phyloP scores from a whole-genome alignment of 2,329 filamentous ascomycete genomes.

The Fusarium verrucosum region DNA sequence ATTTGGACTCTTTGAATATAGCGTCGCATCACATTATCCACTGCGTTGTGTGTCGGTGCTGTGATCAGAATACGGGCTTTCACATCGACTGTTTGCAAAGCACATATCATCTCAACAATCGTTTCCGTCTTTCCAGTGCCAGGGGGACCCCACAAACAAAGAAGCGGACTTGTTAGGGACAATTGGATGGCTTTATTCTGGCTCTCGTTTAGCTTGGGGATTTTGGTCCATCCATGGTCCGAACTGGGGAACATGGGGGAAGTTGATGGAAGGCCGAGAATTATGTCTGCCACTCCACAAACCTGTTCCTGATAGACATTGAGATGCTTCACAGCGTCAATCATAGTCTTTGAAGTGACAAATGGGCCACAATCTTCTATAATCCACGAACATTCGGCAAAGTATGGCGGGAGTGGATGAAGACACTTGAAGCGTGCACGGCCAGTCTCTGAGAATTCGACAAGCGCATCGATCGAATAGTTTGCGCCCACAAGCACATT shows the following conservation, averaged over 20 bases:
- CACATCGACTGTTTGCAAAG: constrained; percentile 42
- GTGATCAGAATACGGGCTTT: constrained; percentile 49
- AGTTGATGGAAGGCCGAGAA: not conserved
- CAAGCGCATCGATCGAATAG: constrained; percentile 52
- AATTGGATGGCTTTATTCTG: constrained; percentile 27
- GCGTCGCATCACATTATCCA: constrained; percentile 54
- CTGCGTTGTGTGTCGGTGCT: constrained; percentile 57
- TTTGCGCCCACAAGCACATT: constrained; percentile 28
- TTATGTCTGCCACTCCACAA: constrained; percentile 46
- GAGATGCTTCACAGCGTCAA: constrained; percentile 50
- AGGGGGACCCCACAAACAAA: constrained; percentile 56
- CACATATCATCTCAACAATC: constrained; percentile 51
- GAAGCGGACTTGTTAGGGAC: constrained; percentile 46
- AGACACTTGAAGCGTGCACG: constrained; percentile 50
- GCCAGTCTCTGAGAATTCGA: constrained; percentile 43
- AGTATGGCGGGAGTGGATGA: constrained; percentile 50
- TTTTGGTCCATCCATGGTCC: not conserved
- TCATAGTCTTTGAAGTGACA: constrained; percentile 52
- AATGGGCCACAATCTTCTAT: constrained; percentile 53
- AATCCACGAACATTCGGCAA: constrained; percentile 50
- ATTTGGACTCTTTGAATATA: constrained; percentile 38
- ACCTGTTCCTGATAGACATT: constrained; percentile 43
- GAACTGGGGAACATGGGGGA: rapidly evolving
- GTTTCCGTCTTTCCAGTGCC: constrained; percentile 58
- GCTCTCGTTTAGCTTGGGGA: constrained; percentile 20